These are phyloP conservation scores for Pichia paraexigua DNA, from an alignment of 805 yeast genomes.

Conservation along the genomic window DNA sequence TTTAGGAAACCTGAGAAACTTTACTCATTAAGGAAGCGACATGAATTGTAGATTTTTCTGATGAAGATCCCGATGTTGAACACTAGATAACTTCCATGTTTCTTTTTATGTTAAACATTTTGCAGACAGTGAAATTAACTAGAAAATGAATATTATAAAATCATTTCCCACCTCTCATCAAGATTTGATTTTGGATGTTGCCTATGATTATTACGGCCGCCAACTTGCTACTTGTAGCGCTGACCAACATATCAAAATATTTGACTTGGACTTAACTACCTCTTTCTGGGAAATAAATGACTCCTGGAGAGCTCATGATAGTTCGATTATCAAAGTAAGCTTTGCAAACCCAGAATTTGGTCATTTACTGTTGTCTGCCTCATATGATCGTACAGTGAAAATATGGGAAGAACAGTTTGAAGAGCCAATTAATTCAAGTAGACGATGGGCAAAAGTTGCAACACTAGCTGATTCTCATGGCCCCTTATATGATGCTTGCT, in stretches of 20 bases:
- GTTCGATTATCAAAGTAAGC: slow-evolving; percentile 68
- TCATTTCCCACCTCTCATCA: slow-evolving; percentile 89
- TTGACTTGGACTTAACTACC: slow-evolving; percentile 59
- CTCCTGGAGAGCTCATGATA: slow-evolving; percentile 93
- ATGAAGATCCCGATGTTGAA: background rate
- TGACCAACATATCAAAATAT: slow-evolving; percentile 88
- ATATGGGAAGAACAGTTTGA: slow-evolving; percentile 87
- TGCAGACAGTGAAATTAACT: background rate
- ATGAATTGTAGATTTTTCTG: background rate
- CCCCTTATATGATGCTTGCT: slow-evolving; percentile 81
- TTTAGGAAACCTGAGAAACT: background rate
- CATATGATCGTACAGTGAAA: slow-evolving; percentile 82
- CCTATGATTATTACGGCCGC: slow-evolving; percentile 88
- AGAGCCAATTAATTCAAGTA: slow-evolving; percentile 68
- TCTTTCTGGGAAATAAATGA: slow-evolving; percentile 80
- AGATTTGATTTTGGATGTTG: slow-evolving; percentile 83
- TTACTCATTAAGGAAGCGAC: background rate
- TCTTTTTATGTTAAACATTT: background rate
- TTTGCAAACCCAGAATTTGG: slow-evolving; percentile 98
- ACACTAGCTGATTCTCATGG: slow-evolving; percentile 83
- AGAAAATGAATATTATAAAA: slow-evolving; percentile 36
- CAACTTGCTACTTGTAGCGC: slow-evolving; percentile 92
- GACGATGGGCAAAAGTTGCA: slow-evolving; percentile 71
- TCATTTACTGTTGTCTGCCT: slow-evolving; percentile 75
- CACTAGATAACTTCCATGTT: no score